Evolutionary conservation across 1,284 basidiomycete genomes (phyloP).

Genomic region (Tremellales sp.): DNA sequence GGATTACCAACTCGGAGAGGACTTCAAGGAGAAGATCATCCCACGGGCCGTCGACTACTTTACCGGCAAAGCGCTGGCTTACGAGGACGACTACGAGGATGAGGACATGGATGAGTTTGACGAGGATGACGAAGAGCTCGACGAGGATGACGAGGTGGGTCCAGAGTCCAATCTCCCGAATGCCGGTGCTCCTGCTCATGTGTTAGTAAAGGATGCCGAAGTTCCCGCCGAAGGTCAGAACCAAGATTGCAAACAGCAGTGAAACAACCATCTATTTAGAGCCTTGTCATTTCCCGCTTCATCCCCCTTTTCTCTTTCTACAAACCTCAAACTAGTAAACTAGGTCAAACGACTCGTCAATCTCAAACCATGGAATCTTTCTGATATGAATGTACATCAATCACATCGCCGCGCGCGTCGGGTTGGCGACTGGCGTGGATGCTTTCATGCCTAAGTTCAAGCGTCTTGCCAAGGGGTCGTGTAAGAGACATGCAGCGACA

Average conservation of each 20-base stretch:
- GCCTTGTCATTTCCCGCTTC: not conserved
- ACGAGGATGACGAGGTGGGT: conserved; percentile 44
- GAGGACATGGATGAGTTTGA: conserved; percentile 61
- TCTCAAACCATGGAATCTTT: too few relatives aligned
- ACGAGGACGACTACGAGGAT: conserved; percentile 72
- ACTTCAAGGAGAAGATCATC: conserved; percentile 96
- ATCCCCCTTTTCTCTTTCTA: not conserved
- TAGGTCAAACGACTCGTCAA: too few relatives aligned
- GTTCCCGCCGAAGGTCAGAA: conserved; percentile 16
- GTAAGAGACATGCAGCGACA: too few relatives aligned
- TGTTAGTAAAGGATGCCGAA: conserved; percentile 27
- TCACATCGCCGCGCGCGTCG: too few relatives aligned
- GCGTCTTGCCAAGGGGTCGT: too few relatives aligned
- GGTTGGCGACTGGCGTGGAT: too few relatives aligned
- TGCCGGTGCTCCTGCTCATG: conserved; percentile 11
- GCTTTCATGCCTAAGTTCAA: too few relatives aligned
- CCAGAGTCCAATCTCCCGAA: not conserved
- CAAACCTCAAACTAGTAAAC: too few relatives aligned
- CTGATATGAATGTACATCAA: too few relatives aligned
- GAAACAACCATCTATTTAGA: conserved; percentile 7
- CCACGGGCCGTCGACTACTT: conserved; percentile 94
- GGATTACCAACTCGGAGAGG: conserved; percentile 98
- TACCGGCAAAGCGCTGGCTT: conserved; percentile 91
- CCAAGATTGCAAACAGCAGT: conserved; percentile 47
- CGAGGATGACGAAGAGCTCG: conserved; percentile 51